A percentile compares a stretch with the other conserved stretches of the same genome.
Conservation (phyloP, 306 rosid genomes). For the Vicia sativa region DNA sequence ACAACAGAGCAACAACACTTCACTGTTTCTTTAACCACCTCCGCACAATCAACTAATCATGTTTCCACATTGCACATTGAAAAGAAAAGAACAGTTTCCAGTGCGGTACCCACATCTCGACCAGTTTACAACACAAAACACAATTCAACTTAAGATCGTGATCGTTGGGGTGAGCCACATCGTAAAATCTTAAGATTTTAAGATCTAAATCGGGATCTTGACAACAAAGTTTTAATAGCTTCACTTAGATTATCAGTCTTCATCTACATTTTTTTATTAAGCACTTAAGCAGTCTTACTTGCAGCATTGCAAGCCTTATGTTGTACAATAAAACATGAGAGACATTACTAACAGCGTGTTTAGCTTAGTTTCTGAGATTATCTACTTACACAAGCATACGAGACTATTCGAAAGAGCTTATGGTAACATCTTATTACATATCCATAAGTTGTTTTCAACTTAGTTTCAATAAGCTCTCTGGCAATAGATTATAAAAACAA, state of each 20-base stretch:
- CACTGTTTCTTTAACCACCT: too few species aligned
- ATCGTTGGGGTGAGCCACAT: too few species aligned
- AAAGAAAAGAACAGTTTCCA: too few species aligned
- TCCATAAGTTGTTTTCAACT: neutral
- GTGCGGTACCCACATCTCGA: too few species aligned
- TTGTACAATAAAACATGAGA: neutral
- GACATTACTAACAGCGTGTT: too few species aligned
- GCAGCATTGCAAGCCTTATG: constrained; percentile 5
- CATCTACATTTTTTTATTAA: neutral
- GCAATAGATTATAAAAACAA: neutral
- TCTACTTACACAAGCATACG: neutral
- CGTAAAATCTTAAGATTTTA: too few species aligned
- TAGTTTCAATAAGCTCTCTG: neutral
- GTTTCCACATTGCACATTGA: too few species aligned
- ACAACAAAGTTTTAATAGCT: neutral
- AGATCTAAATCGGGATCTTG: too few species aligned
- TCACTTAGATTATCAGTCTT: neutral
- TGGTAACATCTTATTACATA: neutral
- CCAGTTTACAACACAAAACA: too few species aligned
- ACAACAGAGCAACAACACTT: too few species aligned
- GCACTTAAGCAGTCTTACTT: neutral
- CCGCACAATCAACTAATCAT: too few species aligned
- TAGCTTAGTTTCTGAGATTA: neutral
- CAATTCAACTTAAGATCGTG: too few species aligned
- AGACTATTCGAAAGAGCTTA: neutral